Conservation (phyloP, 441 rosid species). For the Euphorbia celastroides region DNA sequence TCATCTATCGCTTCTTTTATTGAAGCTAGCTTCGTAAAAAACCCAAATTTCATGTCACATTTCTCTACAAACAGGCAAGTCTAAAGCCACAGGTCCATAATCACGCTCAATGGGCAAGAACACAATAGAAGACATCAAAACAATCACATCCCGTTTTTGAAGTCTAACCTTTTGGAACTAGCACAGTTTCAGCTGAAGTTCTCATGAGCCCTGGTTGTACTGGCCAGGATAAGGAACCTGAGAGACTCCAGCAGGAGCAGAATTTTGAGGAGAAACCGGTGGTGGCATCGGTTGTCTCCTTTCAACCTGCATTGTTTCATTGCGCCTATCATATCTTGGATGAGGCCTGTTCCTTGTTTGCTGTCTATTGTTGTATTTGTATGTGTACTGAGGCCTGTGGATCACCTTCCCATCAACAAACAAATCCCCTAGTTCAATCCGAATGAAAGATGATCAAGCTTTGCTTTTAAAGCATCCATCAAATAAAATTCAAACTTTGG, state of each 20-base stretch:
- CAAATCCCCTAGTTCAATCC: constrained; percentile 59
- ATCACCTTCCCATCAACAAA: constrained; percentile 82
- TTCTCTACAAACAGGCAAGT: background rate
- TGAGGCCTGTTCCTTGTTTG: constrained; percentile 50
- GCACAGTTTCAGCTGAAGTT: background rate
- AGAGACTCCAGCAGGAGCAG: constrained; percentile 20
- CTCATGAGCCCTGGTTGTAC: constrained; percentile 8
- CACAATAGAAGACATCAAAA: background rate
- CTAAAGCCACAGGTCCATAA: background rate
- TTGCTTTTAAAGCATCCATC: background rate
- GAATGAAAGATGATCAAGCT: background rate
- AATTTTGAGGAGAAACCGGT: constrained; percentile 19
- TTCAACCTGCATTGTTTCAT: constrained; percentile 67
- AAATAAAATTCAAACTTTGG: background rate
- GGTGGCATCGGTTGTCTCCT: constrained; percentile 47
- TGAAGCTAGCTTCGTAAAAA: too few species aligned
- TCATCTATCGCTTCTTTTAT: too few species aligned
- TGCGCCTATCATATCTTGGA: constrained; percentile 66
- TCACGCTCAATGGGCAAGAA: background rate
- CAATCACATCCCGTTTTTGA: background rate
- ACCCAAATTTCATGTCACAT: constrained; percentile 6
- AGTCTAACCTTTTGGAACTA: background rate
- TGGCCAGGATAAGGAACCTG: constrained; percentile 17
- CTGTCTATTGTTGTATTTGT: constrained; percentile 39
- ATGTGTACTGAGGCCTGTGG: constrained; percentile 74